Percentiles rank a stretch among this genome's conserved stretches.
Conservation (phyloP, 495 filamentous ascomycete genomes). For the Daldinia grandis region DNA sequence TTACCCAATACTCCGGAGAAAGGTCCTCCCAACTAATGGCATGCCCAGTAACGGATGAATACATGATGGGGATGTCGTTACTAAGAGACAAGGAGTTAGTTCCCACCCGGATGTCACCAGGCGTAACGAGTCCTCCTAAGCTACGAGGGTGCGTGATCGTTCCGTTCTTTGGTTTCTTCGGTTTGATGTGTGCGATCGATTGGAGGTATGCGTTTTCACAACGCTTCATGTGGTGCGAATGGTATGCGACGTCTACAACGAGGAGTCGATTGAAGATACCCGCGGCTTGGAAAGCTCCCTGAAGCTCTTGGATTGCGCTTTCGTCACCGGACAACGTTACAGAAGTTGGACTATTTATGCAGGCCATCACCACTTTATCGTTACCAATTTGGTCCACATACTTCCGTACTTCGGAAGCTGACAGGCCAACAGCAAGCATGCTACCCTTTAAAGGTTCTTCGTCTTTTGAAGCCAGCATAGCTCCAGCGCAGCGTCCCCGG, state of each 20-base stretch:
- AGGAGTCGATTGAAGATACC: slow-evolving; percentile 46
- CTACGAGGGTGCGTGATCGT: slow-evolving; percentile 14
- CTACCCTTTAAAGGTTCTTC: slow-evolving; percentile 34
- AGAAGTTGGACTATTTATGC: slow-evolving; percentile 53
- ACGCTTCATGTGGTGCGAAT: slow-evolving; percentile 49
- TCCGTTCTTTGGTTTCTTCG: slow-evolving; percentile 6
- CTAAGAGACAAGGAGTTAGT: slow-evolving; percentile 3
- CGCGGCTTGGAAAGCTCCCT: slow-evolving; percentile 33
- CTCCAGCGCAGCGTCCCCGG: slow-evolving; percentile 33
- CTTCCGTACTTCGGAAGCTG: slow-evolving; percentile 28
- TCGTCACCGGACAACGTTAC: slow-evolving; percentile 53
- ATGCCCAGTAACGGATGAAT: slow-evolving; percentile 51
- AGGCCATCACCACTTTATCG: slow-evolving; percentile 46
- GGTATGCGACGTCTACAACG: slow-evolving; percentile 48
- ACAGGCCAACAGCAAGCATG: slow-evolving; percentile 53
- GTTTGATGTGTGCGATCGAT: slow-evolving; percentile 29
- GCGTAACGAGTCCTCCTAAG: slow-evolving; percentile 7
- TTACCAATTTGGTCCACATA: slow-evolving; percentile 34
- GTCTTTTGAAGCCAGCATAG: slow-evolving; percentile 8
- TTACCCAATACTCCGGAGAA: slow-evolving; percentile 50
- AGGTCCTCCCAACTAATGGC: slow-evolving; percentile 37
- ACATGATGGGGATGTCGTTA: slow-evolving; percentile 39
- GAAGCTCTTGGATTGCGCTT: slow-evolving; percentile 42
- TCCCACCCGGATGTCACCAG: not conserved
- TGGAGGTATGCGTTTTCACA: slow-evolving; percentile 19